Evolutionary conservation across 1,284 basidiomycete genomes (phyloP), one percentile per base, ranked within the genome.

Genomic region (Melampsora larici-populina): DNA sequence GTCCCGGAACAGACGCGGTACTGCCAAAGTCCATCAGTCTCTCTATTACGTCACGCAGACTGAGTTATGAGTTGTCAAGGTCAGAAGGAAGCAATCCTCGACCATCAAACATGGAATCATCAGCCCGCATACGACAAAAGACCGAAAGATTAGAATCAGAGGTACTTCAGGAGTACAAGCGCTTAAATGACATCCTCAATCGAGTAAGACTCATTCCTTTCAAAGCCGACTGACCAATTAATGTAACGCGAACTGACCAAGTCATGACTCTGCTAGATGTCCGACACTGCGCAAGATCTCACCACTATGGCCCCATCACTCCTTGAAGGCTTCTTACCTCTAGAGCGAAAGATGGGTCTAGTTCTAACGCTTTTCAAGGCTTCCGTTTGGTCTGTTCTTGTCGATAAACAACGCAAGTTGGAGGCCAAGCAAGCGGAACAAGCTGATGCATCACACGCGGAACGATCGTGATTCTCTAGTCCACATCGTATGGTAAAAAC

Each of bases 351-450:
- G 49, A 73, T 73, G 64, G 78, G 78, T 29, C 40, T 72, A 26
- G 72, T 70, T 31, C 46, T 70, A 29, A 73, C 60, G 0, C 36
- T 73, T n/a, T 70, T 75, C 60, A 75, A 72, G 58, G 78, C 67
- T 36, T 78, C 75, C 2, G 62, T 78, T 26, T 78, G 75, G 67
- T 81, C 83, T 0, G 68, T 78, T 8, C 46, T 78, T 3, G 68
- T 78, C 26, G 65, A 78, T 36, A 78, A 70, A 55, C 75, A 78
- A 70, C 31, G 75, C 29, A 55, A 70, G 17, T 49, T 58, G 46
- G 75, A 70, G 64, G 33, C 33, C 21, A 31, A 40, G 8, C 63
- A 64, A 36, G 40, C 13, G 7, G 40, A 43, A 43, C 40, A 43
- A 13, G 40, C 40, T 9, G 40, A 43, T 9, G 6, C 13, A 9